Evolutionary conservation across 495 filamentous ascomycete genomes (phyloP).

Genomic region (Aspergillus indologenus): DNA sequence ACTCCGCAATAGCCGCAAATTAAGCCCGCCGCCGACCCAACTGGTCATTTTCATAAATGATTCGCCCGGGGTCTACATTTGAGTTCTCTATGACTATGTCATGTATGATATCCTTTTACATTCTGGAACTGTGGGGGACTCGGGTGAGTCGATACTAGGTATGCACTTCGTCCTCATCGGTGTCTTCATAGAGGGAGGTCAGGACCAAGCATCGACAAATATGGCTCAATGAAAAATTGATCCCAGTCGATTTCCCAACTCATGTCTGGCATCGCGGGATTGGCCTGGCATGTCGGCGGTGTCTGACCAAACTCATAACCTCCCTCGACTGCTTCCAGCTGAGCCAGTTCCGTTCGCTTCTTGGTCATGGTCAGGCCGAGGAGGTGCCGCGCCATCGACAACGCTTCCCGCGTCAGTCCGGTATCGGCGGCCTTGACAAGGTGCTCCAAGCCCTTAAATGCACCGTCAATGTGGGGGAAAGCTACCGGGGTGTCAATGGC

Average conservation of each 20-base stretch:
- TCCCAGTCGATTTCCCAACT: slow-evolving; percentile 28
- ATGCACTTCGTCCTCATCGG: too few species aligned
- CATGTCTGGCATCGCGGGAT: slow-evolving; percentile 19
- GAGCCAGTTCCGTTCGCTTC: slow-evolving; percentile 29
- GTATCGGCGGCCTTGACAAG: slow-evolving; percentile 30
- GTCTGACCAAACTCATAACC: slow-evolving; percentile 18
- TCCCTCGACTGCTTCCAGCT: slow-evolving; percentile 32
- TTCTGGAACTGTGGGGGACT: too few species aligned
- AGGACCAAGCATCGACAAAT: slow-evolving; percentile 24
- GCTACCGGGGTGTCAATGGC: slow-evolving; percentile 28
- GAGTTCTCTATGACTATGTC: too few species aligned
- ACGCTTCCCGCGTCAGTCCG: slow-evolving; percentile 27
- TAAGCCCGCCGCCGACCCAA: too few species aligned
- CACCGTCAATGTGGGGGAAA: slow-evolving; percentile 21
- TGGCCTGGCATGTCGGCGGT: slow-evolving; percentile 13
- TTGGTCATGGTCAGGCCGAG: slow-evolving; percentile 28
- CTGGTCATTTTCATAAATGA: too few species aligned
- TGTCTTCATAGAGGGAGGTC: slow-evolving; percentile 17
- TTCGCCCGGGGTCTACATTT: too few species aligned
- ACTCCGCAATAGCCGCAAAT: slow-evolving; percentile 29
- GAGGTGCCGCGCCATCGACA: slow-evolving; percentile 31
- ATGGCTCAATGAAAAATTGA: slow-evolving; percentile 31
- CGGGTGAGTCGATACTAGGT: too few species aligned
- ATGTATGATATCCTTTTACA: too few species aligned
- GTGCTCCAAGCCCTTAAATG: slow-evolving; percentile 29